These are phyloP conservation scores for Vaccinium myrtillus DNA, from an alignment of 148 eudicot species.

Conservation along the genomic window DNA sequence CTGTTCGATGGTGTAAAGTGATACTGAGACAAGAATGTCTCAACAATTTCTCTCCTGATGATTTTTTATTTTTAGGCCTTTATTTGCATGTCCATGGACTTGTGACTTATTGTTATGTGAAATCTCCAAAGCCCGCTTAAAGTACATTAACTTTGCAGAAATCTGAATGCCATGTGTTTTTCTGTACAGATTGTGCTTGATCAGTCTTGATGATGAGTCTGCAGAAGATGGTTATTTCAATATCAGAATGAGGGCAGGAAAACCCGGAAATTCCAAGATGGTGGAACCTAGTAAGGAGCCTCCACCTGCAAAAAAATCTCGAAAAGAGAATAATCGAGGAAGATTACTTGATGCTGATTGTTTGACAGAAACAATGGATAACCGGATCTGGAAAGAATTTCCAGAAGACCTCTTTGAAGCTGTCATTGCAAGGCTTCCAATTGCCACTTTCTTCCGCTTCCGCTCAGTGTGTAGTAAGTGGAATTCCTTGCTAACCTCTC, in stretches of 20 bases:
- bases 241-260: conserved; percentile 45
- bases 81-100: background rate
- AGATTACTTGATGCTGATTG: conserved; percentile 27
- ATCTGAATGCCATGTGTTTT: conserved; percentile 10
- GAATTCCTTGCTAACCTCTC: conserved; percentile 66
- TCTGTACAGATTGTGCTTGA: conserved; percentile 58
- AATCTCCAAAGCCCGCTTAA: conserved; percentile 3
- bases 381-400: conserved; percentile 80
- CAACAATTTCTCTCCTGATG: background rate
- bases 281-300: conserved; percentile 53
- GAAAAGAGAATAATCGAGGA: conserved; percentile 49
- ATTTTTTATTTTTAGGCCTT: background rate
- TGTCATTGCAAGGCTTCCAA: conserved; percentile 83
- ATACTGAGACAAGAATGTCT: background rate
- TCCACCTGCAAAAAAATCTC: conserved; percentile 63
- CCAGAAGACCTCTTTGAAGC: conserved; percentile 91
- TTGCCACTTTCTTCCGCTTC: conserved; percentile 75
- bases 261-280: conserved; percentile 53
- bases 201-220: conserved; percentile 50
- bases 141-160: conserved; percentile 1
- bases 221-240: conserved; percentile 45
- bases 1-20: background rate
- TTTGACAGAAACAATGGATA: conserved; percentile 50
- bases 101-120: background rate
- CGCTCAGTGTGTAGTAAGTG: conserved; percentile 79